Conservation (phyloP, 2,329 filamentous ascomycete genomes). For the Talaromyces sp. region DNA sequence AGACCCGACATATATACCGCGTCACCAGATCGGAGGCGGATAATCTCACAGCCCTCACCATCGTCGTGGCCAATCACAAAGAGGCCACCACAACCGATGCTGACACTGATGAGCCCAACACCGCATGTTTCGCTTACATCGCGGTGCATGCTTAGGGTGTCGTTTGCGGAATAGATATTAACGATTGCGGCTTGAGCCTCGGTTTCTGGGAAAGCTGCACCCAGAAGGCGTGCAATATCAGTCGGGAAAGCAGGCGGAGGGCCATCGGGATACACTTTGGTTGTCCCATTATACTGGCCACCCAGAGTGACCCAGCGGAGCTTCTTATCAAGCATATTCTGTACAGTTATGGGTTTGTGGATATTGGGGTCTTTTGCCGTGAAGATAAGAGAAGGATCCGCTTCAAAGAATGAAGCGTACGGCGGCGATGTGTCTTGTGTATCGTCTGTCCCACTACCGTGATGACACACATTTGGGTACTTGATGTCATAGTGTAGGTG, state of each 20-base stretch:
- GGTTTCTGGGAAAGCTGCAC: conserved; percentile 68
- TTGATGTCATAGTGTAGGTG: conserved; percentile 71
- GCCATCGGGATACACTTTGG: conserved; percentile 70
- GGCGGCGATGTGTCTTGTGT: not conserved
- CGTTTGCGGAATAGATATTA: conserved; percentile 85
- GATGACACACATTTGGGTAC: conserved; percentile 43
- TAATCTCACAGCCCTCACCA: conserved; percentile 32
- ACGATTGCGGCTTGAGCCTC: conserved; percentile 84
- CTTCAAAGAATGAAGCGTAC: conserved; percentile 49
- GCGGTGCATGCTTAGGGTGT: conserved; percentile 86
- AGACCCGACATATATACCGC: conserved; percentile 81
- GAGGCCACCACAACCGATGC: conserved; percentile 81
- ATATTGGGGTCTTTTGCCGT: conserved; percentile 63
- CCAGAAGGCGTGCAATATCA: conserved; percentile 65
- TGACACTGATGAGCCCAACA: conserved; percentile 75
- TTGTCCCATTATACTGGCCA: conserved; percentile 94
- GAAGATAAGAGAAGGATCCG: conserved; percentile 33
- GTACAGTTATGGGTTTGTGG: conserved; percentile 68
- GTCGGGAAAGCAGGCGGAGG: conserved; percentile 65
- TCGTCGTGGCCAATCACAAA: conserved; percentile 74
- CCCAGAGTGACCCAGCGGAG: conserved; percentile 93
- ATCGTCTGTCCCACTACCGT: not conserved
- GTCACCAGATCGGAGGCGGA: conserved; percentile 77
- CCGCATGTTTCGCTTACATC: conserved; percentile 86
- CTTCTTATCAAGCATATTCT: conserved; percentile 68